Conservation (phyloP, 345 rosid species). For the Murraya koenigii region DNA sequence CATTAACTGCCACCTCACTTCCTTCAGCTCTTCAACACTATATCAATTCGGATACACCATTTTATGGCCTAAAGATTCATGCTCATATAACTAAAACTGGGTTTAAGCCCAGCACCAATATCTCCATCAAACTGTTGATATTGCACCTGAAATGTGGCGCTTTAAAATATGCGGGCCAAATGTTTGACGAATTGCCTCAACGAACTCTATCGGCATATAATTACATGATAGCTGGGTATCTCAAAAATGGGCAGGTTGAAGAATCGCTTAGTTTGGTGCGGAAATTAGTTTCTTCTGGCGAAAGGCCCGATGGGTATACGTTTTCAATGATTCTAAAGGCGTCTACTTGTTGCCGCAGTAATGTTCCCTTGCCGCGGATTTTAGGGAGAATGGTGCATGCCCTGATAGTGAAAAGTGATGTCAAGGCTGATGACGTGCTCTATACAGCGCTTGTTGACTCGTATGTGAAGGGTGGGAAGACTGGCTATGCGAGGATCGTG, state of each 20-base stretch:
- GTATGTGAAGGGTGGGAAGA: conserved; percentile 63
- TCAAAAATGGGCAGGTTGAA: conserved; percentile 43
- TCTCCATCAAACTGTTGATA: conserved; percentile 68
- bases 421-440: conserved; percentile 72
- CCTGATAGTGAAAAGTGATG: conserved; percentile 46
- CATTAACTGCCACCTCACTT: conserved; percentile 26
- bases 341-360: conserved; percentile 36
- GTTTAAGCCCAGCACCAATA: conserved; percentile 45
- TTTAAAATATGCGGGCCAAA: conserved; percentile 51
- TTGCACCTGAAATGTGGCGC: conserved; percentile 53
- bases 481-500: conserved; percentile 62
- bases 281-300: conserved; percentile 47
- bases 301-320: conserved; percentile 70
- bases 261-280: conserved; percentile 44
- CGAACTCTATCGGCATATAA: conserved; percentile 77
- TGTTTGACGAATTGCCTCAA: conserved; percentile 73
- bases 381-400: conserved; percentile 57
- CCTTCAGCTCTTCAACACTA: conserved; percentile 62
- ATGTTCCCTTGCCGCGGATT: conserved; percentile 25
- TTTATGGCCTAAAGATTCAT: conserved; percentile 64
- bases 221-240: conserved; percentile 67
- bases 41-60: conserved; percentile 62
- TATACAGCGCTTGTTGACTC: conserved; percentile 73
- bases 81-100: conserved; percentile 64
- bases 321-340: conserved; percentile 84